Evolutionary conservation across 2,329 filamentous ascomycete genomes (phyloP), one percentile per base, ranked within the genome.

Genomic region (Lomentospora prolificans): DNA sequence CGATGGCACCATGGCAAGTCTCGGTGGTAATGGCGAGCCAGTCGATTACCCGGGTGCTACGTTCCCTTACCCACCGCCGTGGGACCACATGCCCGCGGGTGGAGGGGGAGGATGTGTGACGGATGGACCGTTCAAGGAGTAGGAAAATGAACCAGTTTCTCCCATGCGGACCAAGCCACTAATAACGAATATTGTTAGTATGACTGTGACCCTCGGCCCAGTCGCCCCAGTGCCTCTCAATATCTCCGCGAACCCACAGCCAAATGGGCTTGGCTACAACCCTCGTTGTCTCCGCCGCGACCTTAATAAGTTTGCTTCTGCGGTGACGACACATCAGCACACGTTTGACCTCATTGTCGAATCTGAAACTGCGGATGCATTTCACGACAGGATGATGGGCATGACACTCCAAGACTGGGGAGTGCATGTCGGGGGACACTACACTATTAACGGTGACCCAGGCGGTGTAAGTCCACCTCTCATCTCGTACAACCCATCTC

Each of bases 101-200:
- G 69, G 67, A 2, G 81, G 81, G 3, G 80, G 81, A 36, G 81
- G 80, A 19, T 82, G 79, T 62, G 69, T 83, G 2, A 69, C 64
- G 14, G 70, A 67, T 0, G 79, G 79, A 0, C 80, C 80, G 1
- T 72, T 81, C 14, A 65, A 64, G 27, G 65, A 72, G 54, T 55
- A 55, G 6, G 22, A 24, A 19, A 17, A 24, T 46, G n/a, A 24
- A n/a, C 8, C 41, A 9, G 3, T 3, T 5, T 3, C 7, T 39
- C 12, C 17, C 8, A 14, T 39, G 7, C 10, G 14, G 12, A 3
- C 2, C 12, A 39, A 2, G 33, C 33, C 17, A 39, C 14, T n/a
- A 50, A 24, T 6, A 27, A 10, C 10, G n/a, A n/a, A n/a, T n/a
- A n/a, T 33, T 14, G 50, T n/a, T 25, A 52, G 55, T 59, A 67